Percentiles rank a stretch among this genome's conserved stretches.
These are phyloP conservation scores for Blastobotrys peoriensis DNA, from an alignment of 805 yeast genomes.

Conservation along the genomic window DNA sequence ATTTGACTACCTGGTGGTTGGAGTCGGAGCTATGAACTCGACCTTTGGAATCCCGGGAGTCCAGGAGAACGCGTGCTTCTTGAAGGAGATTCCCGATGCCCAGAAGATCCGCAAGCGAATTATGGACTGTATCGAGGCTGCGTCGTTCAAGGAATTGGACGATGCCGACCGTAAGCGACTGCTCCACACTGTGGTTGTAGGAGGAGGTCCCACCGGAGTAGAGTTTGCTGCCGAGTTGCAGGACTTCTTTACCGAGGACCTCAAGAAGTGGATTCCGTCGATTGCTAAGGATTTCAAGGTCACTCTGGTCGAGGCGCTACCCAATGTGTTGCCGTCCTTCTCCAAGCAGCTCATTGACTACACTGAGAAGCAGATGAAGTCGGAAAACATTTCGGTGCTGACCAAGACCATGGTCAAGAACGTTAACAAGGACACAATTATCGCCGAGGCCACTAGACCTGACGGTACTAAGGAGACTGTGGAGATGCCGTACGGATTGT, in stretches of 20 bases:
- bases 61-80: slow-evolving; percentile 71
- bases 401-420: slow-evolving; percentile 85
- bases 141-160: slow-evolving; percentile 60
- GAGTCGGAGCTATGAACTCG: slow-evolving; percentile 93
- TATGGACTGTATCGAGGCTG: slow-evolving; percentile 85
- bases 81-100: slow-evolving; percentile 88
- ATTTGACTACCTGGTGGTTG: slow-evolving; percentile 83
- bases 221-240: slow-evolving; percentile 95
- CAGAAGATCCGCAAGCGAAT: slow-evolving; percentile 73
- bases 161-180: slow-evolving; percentile 79
- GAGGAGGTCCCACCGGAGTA: slow-evolving; percentile 99
- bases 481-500: slow-evolving; percentile 80
- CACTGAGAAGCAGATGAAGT: slow-evolving; percentile 70
- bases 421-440: slow-evolving; percentile 65
- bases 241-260: slow-evolving; percentile 89
- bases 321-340: slow-evolving; percentile 64
- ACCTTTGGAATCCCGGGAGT: slow-evolving; percentile 96
- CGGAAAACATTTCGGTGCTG: slow-evolving; percentile 63
- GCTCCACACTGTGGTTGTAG: slow-evolving; percentile 85
- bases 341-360: slow-evolving; percentile 45
- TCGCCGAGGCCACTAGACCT: slow-evolving; percentile 60
- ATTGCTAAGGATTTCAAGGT: slow-evolving; percentile 77
- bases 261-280: slow-evolving; percentile 82
- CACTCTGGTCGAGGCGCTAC: slow-evolving; percentile 83
- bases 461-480: slow-evolving; percentile 58